Conservation (phyloP, 345 rosid species). For the Lepidium africanum region DNA sequence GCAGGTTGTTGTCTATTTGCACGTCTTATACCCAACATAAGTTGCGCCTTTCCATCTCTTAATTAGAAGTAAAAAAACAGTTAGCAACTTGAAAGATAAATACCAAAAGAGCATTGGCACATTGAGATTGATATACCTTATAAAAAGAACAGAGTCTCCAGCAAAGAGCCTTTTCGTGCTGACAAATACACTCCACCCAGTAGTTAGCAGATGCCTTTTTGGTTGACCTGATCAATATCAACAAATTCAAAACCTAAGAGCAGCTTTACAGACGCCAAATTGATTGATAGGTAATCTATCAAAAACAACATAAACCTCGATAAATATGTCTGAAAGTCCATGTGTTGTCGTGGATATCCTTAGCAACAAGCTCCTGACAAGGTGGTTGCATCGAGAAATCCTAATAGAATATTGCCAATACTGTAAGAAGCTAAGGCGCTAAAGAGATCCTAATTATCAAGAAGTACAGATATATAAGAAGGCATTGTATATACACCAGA, state of each 20-base stretch:
- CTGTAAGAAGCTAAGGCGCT: constrained; percentile 10
- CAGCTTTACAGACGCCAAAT: neutral
- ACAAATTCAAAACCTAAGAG: constrained; percentile 4
- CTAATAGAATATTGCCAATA: constrained; percentile 32
- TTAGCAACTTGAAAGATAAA: neutral
- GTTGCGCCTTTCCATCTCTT: constrained; percentile 93
- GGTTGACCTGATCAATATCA: constrained; percentile 63
- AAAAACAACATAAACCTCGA: constrained; percentile 49
- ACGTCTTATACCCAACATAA: constrained; percentile 74
- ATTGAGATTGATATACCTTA: constrained; percentile 45
- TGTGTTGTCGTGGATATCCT: constrained; percentile 75
- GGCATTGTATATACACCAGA: constrained; percentile 47
- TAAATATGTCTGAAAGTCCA: constrained; percentile 96
- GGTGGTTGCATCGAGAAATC: constrained; percentile 96
- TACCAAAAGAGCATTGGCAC: neutral
- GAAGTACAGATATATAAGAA: neutral
- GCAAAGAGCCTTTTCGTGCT: constrained; percentile 89
- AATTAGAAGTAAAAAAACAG: constrained; percentile 10
- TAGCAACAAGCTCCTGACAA: constrained; percentile 83
- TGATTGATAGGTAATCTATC: neutral
- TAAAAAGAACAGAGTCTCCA: constrained; percentile 90
- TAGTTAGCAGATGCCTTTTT: constrained; percentile 80
- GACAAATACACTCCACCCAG: constrained; percentile 96
- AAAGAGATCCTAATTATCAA: neutral
- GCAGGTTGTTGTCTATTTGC: constrained; percentile 91